A percentile compares a stretch with the other conserved stretches of the same genome.
Conservation (phyloP, 768 basidiomycete species). For the Pulveroboletus sp. region DNA sequence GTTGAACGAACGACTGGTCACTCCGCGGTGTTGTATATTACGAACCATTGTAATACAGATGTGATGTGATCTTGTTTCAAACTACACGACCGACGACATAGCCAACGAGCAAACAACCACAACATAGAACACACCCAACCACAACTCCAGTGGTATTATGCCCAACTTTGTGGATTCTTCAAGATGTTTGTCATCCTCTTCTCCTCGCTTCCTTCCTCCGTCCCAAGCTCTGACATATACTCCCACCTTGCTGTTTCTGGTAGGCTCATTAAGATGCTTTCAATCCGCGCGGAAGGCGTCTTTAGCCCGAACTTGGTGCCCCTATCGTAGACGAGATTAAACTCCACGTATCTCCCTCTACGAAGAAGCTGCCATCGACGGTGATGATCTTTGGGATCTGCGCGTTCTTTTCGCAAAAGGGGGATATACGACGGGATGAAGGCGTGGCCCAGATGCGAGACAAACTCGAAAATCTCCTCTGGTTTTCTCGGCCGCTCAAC, state of each 20-base stretch:
- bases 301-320: conserved; percentile 85
- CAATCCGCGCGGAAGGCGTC: conserved; percentile 82
- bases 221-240: conserved; percentile 76
- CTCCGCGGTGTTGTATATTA: not conserved
- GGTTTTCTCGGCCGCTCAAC: conserved; percentile 50
- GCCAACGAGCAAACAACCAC: no score
- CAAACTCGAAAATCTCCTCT: conserved; percentile 72
- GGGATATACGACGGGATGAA: conserved; percentile 92
- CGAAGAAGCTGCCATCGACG: conserved; percentile 92
- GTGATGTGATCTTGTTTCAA: no score
- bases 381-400: conserved; percentile 58
- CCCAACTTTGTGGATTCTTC: conserved; percentile 64
- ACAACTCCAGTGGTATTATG: not conserved
- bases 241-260: conserved; percentile 89
- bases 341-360: conserved; percentile 92
- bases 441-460: conserved; percentile 67
- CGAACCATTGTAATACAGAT: not conserved
- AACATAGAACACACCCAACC: no score
- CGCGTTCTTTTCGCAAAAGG: conserved; percentile 62
- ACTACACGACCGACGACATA: no score
- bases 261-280: conserved; percentile 87
- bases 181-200: conserved; percentile 59
- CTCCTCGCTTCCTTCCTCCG: conserved; percentile 59
- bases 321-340: conserved; percentile 82
- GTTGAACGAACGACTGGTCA: not conserved